phyloP scores from a whole-genome alignment of 805 yeast genomes.

The Cyberlindnera euphorbiiphila region DNA sequence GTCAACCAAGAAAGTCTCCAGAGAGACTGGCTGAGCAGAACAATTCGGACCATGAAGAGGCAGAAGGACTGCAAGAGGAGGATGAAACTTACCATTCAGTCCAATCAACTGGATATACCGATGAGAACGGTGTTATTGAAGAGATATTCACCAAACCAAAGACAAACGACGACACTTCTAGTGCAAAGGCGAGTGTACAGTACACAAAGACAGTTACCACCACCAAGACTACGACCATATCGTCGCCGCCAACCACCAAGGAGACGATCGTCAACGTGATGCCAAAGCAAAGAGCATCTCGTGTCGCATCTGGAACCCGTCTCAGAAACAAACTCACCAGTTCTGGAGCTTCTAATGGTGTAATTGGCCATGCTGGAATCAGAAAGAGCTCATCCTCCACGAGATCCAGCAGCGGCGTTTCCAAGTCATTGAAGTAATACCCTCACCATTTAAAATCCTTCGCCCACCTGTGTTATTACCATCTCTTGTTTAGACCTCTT shows the following conservation, averaged over 20 bases:
- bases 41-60: slow-evolving; percentile 27
- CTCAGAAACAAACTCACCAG: slow-evolving; percentile 28
- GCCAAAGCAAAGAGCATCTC: slow-evolving; percentile 26
- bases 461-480: too few relatives aligned
- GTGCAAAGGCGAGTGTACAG: slow-evolving; percentile 18
- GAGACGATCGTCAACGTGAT: slow-evolving; percentile 18
- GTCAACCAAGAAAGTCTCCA: slow-evolving; percentile 82
- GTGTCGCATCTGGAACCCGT: slow-evolving; percentile 29
- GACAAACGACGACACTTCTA: slow-evolving; percentile 2
- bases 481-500: too few relatives aligned
- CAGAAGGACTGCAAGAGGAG: slow-evolving; percentile 28
- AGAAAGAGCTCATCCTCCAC: slow-evolving; percentile 25
- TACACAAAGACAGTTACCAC: slow-evolving; percentile 29
- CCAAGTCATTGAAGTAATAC: slow-evolving; percentile 14
- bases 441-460: too few relatives aligned
- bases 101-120: slow-evolving; percentile 14
- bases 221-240: slow-evolving; percentile 28
- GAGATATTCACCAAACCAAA: too few relatives aligned
- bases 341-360: slow-evolving; percentile 15
- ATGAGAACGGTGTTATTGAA: slow-evolving; percentile 5
- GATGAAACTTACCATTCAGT: slow-evolving; percentile 25
- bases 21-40: slow-evolving; percentile 28
- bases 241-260: slow-evolving; percentile 29
- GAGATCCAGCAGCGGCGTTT: slow-evolving; percentile 26
- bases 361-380: slow-evolving; percentile 27